Evolutionary conservation across 768 basidiomycete species (phyloP).

Genomic region (Tylopilus balloui): DNA sequence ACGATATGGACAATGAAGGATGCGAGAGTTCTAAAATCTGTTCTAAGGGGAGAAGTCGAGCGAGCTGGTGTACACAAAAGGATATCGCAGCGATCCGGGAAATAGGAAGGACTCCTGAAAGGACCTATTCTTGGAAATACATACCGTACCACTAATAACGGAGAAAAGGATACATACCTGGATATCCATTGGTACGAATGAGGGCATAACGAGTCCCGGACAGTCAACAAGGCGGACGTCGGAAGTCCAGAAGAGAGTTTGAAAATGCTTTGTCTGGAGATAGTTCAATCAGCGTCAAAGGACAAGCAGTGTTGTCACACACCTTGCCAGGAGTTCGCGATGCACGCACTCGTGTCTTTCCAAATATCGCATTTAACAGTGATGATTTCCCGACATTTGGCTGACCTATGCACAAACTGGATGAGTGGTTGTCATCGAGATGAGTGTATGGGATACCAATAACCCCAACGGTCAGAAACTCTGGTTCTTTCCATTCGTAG

Average conservation of each 20-base stretch:
- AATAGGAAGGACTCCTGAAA: constrained; percentile 70
- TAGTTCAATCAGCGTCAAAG: not conserved
- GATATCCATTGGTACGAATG: constrained; percentile 74
- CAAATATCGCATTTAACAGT: constrained; percentile 87
- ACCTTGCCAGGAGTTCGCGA: constrained; percentile 88
- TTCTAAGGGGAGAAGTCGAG: constrained; percentile 74
- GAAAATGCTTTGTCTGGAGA: constrained; percentile 85
- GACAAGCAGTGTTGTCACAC: not conserved
- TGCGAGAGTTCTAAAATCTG: constrained; percentile 55
- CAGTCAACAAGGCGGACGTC: constrained; percentile 92
- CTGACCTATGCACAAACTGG: constrained; percentile 50
- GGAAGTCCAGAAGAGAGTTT: constrained; percentile 85
- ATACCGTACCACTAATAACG: not conserved
- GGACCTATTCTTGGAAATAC: constrained; percentile 41
- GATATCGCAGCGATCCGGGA: constrained; percentile 81
- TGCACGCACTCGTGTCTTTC: constrained; percentile 68
- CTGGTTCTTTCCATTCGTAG: constrained; percentile 38
- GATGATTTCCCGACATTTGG: constrained; percentile 97
- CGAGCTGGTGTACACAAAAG: constrained; percentile 71
- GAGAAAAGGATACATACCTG: constrained; percentile 44
- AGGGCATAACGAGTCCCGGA: constrained; percentile 91
- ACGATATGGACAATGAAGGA: constrained; percentile 34
- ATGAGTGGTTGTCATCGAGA: not conserved
- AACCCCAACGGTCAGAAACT: constrained; percentile 73
- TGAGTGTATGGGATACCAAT: constrained; percentile 46